Conservation (phyloP, 2,329 filamentous ascomycete genomes). For the Trichoderma simmonsii region DNA sequence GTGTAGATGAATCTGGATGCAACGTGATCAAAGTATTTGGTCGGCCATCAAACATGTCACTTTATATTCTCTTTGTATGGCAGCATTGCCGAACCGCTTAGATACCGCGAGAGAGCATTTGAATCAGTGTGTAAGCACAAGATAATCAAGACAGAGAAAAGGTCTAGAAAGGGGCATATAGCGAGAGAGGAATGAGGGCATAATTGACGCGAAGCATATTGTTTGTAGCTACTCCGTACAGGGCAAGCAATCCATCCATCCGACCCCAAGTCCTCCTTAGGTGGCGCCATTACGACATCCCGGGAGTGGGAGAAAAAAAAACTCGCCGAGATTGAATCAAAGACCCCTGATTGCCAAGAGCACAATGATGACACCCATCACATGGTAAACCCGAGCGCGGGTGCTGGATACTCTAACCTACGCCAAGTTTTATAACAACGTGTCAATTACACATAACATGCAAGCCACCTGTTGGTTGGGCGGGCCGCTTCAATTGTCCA, state of each 20-base stretch:
- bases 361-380: too few species aligned
- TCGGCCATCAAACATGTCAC: background rate
- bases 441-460: background rate
- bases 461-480: background rate
- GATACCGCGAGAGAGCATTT: too few species aligned
- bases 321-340: background rate
- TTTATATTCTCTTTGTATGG: too few species aligned
- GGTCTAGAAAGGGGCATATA: too few species aligned
- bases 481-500: background rate
- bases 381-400: background rate
- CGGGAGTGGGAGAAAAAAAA: background rate
- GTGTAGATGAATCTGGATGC: background rate
- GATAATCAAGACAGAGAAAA: background rate
- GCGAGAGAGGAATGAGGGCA: too few species aligned
- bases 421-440: background rate
- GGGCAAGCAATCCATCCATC: background rate
- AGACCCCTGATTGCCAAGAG: background rate
- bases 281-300: background rate
- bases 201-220: background rate
- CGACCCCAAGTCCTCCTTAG: background rate
- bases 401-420: background rate
- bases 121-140: background rate
- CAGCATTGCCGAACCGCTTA: too few species aligned
- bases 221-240: background rate
- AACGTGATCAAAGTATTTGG: background rate